A percentile compares a stretch with the other conserved stretches of the same genome.
These are phyloP conservation scores for Carpinus viminea DNA, from an alignment of 306 rosid species.

Conservation along the genomic window DNA sequence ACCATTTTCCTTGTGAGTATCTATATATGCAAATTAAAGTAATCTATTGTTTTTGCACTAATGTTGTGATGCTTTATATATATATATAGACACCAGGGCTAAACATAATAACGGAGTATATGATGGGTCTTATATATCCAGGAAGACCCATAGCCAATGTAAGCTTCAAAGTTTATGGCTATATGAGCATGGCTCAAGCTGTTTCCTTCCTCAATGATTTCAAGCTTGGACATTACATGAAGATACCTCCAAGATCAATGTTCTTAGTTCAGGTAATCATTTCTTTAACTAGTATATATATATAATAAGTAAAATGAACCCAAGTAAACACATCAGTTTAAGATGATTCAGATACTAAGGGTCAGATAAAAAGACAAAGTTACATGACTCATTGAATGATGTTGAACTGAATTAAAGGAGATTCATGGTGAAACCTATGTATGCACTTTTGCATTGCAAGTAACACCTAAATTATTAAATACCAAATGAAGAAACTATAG, in stretches of 20 bases:
- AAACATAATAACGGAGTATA: conserved; percentile 56
- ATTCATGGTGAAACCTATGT: no score
- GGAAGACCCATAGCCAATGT: conserved; percentile 88
- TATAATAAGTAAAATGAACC: neutral
- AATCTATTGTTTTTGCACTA: no score
- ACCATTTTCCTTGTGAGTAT: no score
- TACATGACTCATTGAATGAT: no score
- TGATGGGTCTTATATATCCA: conserved; percentile 68
- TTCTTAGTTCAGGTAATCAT: conserved; percentile 68
- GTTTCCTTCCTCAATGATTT: conserved; percentile 83
- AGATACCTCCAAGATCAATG: conserved; percentile 91
- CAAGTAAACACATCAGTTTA: neutral
- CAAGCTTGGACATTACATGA: conserved; percentile 91
- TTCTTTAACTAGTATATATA: neutral
- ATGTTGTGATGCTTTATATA: no score
- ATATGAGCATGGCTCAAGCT: conserved; percentile 79
- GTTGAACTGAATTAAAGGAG: neutral
- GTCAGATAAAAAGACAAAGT: no score
- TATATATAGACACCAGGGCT: neutral
- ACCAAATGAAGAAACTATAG: neutral
- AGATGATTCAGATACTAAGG: no score
- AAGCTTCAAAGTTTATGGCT: conserved; percentile 84
- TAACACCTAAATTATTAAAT: neutral
- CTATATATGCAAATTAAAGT: no score
- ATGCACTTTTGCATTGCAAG: no score